A percentile compares a stretch with the other conserved stretches of the same genome.
Evolutionary conservation across 2,329 filamentous ascomycete genomes (phyloP).

Genomic region (Ophiostoma triangulosporum): DNA sequence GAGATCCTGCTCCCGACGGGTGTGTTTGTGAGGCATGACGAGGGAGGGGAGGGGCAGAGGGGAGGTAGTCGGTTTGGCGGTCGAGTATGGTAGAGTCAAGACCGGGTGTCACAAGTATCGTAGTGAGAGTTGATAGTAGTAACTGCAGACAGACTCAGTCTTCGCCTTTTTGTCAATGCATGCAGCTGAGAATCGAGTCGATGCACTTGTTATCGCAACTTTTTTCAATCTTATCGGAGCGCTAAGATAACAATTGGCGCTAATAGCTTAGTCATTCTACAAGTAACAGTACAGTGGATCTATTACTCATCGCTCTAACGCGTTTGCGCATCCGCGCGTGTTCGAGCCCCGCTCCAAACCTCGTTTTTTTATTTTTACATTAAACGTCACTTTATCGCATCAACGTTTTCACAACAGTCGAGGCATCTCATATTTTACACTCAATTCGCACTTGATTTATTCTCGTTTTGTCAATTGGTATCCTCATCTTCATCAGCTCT

Average conservation of each 20-base stretch:
- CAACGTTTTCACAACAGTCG: neutral
- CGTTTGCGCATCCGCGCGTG: conserved; percentile 7
- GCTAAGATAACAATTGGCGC: neutral
- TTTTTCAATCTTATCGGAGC: neutral
- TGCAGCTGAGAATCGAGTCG: neutral
- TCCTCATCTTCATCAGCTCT: neutral
- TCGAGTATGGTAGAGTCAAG: neutral
- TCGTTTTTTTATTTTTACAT: conserved; percentile 5
- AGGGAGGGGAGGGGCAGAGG: neutral
- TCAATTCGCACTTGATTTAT: neutral
- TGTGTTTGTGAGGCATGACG: conserved; percentile 79
- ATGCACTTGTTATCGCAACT: neutral
- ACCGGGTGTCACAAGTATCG: neutral
- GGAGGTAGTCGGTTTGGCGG: neutral
- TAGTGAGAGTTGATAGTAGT: neutral
- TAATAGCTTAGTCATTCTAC: neutral
- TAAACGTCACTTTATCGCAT: neutral
- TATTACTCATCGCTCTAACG: too few species aligned
- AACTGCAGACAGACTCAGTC: too few species aligned
- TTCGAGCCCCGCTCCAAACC: conserved; percentile 14
- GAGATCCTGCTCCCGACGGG: conserved; percentile 45
- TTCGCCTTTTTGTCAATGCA: neutral
- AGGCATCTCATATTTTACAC: neutral
- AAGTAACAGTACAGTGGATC: neutral
- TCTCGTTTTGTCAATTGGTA: neutral